These are phyloP conservation scores for Aspergillus chevalieri DNA, from an alignment of 2,329 filamentous ascomycete genomes.

Conservation along the genomic window DNA sequence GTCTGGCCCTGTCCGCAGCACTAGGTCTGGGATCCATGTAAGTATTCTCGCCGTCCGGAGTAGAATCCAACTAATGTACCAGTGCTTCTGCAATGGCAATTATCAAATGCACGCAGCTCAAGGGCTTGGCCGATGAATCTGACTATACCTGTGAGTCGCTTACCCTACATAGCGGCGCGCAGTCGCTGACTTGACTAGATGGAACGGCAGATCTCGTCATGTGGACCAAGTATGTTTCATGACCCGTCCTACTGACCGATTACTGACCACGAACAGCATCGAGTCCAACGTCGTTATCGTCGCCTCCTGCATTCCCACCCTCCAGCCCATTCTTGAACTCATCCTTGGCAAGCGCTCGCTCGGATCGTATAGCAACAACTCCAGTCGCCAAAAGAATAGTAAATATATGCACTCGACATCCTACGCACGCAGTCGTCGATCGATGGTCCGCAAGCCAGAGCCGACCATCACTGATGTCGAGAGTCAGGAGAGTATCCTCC, in stretches of 20 bases:
- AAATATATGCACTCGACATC: constrained; percentile 4
- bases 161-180: too few species aligned
- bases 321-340: constrained; percentile 26
- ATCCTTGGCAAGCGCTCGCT: constrained; percentile 11
- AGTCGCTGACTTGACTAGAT: constrained; percentile 8
- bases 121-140: constrained; percentile 16
- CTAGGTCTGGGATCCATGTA: constrained; percentile 28
- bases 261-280: constrained; percentile 13
- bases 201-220: constrained; percentile 39
- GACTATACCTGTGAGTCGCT: constrained; percentile 27
- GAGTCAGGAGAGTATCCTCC: constrained; percentile 18
- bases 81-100: constrained; percentile 29
- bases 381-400: constrained; percentile 7
- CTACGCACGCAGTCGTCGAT: constrained; percentile 6
- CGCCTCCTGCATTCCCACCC: constrained; percentile 29
- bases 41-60: constrained; percentile 1
- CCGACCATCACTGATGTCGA: constrained; percentile 13
- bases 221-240: constrained; percentile 37
- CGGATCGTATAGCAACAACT: constrained; percentile 10
- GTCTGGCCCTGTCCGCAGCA: constrained; percentile 21
- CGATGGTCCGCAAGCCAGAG: constrained; percentile 7
- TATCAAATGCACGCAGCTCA: constrained; percentile 27
- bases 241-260: neutral
- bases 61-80: neutral
- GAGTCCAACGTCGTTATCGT: constrained; percentile 29